phyloP scores from a whole-genome alignment of 257 asterid genomes.

The Rehmannia glutinosa region DNA sequence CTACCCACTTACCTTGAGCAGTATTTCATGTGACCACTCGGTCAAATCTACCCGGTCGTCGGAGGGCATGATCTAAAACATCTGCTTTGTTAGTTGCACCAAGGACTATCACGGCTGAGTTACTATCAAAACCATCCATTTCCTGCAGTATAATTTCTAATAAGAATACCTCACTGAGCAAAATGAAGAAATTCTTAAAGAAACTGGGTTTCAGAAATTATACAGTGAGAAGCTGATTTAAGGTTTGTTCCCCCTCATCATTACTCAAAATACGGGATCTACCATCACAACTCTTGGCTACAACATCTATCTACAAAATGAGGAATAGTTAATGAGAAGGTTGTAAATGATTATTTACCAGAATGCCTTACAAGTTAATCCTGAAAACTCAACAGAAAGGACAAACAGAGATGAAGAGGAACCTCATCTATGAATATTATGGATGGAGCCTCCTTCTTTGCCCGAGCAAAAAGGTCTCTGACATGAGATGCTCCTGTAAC shows the following conservation, averaged over 20 bases:
- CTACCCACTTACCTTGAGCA: neutral
- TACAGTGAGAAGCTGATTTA: conserved; percentile 97
- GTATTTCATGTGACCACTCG: conserved; percentile 42
- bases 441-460: conserved; percentile 98
- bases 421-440: conserved; percentile 99
- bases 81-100: conserved; percentile 98
- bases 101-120: conserved; percentile 94
- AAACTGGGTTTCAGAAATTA: conserved; percentile 26
- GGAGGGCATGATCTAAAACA: conserved; percentile 96
- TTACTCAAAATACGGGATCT: conserved; percentile 86
- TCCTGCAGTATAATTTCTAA: conserved; percentile 55
- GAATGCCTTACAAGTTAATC: conserved; percentile 8
- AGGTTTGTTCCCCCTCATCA: conserved; percentile 97
- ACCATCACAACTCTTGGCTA: conserved; percentile 99
- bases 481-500: conserved; percentile 99
- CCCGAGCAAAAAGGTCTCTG: conserved; percentile 96
- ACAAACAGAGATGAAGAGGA: conserved; percentile 7
- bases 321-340: conserved; percentile 21
- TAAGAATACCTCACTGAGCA: conserved; percentile 22
- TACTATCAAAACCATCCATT: conserved; percentile 99
- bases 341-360: conserved; percentile 13
- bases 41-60: conserved; percentile 99
- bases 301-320: conserved; percentile 91
- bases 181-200: neutral
- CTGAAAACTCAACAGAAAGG: conserved; percentile 8